A percentile compares a stretch with the other conserved stretches of the same genome.
phyloP scores from a whole-genome alignment of 1,284 basidiomycete species.

The Xerocomus nothofagi region DNA sequence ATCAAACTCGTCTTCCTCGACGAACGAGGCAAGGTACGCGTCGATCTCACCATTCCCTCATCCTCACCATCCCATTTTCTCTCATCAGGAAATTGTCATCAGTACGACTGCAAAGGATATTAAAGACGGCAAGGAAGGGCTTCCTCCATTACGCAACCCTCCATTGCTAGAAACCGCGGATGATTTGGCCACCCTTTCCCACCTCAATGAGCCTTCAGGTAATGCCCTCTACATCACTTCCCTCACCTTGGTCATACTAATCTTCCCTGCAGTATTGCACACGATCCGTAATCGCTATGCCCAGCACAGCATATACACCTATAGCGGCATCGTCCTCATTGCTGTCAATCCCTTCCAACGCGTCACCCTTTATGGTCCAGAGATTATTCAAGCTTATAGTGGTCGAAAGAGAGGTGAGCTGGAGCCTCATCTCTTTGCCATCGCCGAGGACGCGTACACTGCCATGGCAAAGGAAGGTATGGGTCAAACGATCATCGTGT shows the following conservation, averaged over 20 bases:
- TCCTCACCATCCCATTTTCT: constrained; percentile 12
- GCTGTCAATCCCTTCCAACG: constrained; percentile 98
- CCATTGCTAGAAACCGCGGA: constrained; percentile 96
- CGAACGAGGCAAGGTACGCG: constrained; percentile 80
- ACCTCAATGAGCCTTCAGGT: constrained; percentile 98
- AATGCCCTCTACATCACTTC: constrained; percentile 22
- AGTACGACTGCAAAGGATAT: constrained; percentile 79
- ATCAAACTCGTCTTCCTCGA: constrained; percentile 81
- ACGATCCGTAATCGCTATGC: constrained; percentile 97
- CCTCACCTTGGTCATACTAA: background rate
- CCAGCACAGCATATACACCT: constrained; percentile 97
- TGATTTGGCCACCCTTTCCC: constrained; percentile 96
- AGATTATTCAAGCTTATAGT: constrained; percentile 97
- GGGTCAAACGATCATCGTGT: constrained; percentile 99
- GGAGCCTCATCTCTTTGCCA: constrained; percentile 98
- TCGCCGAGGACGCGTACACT: constrained; percentile 98
- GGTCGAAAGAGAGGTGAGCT: constrained; percentile 91
- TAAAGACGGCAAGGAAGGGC: constrained; percentile 67
- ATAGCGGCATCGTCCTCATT: constrained; percentile 97
- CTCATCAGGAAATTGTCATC: constrained; percentile 66
- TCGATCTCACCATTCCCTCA: constrained; percentile 13
- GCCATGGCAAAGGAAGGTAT: constrained; percentile 94
- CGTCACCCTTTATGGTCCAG: constrained; percentile 89
- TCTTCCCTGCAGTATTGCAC: constrained; percentile 72
- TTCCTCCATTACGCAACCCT: constrained; percentile 95